Percentiles rank a stretch among this genome's conserved stretches.
phyloP scores from a whole-genome alignment of 495 filamentous ascomycete species.

The Penicillium canariense region DNA sequence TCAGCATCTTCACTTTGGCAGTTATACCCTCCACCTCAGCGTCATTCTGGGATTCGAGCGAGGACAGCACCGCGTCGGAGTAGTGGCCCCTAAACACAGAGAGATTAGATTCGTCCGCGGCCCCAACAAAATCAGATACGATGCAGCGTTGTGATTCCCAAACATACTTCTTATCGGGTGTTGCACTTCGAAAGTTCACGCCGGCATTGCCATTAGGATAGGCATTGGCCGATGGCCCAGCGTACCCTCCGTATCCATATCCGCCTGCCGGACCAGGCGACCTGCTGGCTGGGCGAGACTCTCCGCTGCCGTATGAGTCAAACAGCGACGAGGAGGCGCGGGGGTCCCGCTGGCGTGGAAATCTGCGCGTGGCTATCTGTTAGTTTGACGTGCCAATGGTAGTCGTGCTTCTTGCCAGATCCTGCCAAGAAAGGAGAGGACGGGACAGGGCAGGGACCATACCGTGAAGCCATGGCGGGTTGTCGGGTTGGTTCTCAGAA shows the following conservation, averaged over 20 bases:
- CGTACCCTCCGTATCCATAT: conserved; percentile 60
- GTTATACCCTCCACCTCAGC: conserved; percentile 83
- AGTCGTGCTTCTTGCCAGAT: not conserved
- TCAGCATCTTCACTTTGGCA: conserved; percentile 87
- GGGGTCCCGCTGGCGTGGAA: conserved; percentile 73
- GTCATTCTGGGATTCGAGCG: conserved; percentile 95
- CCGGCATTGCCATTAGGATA: conserved; percentile 32
- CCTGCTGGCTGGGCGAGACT: conserved; percentile 48
- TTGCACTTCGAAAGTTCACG: conserved; percentile 60
- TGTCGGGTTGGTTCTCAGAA: not conserved
- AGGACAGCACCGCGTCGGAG: conserved; percentile 85
- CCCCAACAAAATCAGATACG: not conserved
- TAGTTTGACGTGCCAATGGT: not conserved
- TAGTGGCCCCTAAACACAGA: conserved; percentile 78
- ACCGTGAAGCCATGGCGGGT: conserved; percentile 33
- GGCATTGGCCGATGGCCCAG: conserved; percentile 45
- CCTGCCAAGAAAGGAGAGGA: conserved; percentile 6
- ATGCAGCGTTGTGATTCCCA: not conserved
- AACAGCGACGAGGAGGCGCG: conserved; percentile 82
- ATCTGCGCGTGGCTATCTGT: conserved; percentile 39
- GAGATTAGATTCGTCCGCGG: conserved; percentile 5
- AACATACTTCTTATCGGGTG: conserved; percentile 75
- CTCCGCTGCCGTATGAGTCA: conserved; percentile 73
- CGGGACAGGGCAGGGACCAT: conserved; percentile 12
- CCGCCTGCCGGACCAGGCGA: conserved; percentile 51